These are phyloP conservation scores for Ziziphus jujuba DNA, from an alignment of 306 rosid genomes.

Conservation along the genomic window DNA sequence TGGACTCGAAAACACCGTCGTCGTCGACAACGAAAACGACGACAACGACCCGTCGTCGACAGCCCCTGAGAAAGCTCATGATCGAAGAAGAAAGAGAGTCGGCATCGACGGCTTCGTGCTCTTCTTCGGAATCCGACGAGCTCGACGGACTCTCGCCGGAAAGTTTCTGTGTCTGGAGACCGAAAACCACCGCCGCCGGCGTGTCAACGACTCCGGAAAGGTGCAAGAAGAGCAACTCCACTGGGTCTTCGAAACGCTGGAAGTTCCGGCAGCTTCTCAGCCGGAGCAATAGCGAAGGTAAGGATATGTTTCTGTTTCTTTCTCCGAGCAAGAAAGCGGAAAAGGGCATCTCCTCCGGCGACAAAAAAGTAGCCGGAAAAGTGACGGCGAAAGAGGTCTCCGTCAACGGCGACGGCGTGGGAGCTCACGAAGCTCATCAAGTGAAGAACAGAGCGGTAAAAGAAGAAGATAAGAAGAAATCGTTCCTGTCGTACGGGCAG, in stretches of 20 bases:
- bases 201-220: not conserved
- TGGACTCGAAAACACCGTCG: not conserved
- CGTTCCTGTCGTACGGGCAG: slow-evolving; percentile 44
- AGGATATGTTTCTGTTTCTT: slow-evolving; percentile 31
- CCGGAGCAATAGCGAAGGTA: slow-evolving; percentile 55
- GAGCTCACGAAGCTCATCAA: not conserved
- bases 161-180: slow-evolving; percentile 74
- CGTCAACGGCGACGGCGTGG: not conserved
- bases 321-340: slow-evolving; percentile 23
- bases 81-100: slow-evolving; percentile 66
- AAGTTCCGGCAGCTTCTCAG: slow-evolving; percentile 53
- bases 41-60: slow-evolving; percentile 34
- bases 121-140: slow-evolving; percentile 66
- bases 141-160: slow-evolving; percentile 44
- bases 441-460: slow-evolving; percentile 3
- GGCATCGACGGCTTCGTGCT: slow-evolving; percentile 53
- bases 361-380: not conserved
- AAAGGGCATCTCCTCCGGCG: slow-evolving; percentile 7
- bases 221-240: slow-evolving; percentile 54
- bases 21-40: too few species aligned
- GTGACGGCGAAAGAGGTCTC: not conserved
- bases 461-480: slow-evolving; percentile 36
- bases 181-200: slow-evolving; percentile 21
- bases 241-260: slow-evolving; percentile 71
- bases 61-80: slow-evolving; percentile 67